Evolutionary conservation across 805 yeast species (phyloP).

Genomic region (Ogataea methylovora): DNA sequence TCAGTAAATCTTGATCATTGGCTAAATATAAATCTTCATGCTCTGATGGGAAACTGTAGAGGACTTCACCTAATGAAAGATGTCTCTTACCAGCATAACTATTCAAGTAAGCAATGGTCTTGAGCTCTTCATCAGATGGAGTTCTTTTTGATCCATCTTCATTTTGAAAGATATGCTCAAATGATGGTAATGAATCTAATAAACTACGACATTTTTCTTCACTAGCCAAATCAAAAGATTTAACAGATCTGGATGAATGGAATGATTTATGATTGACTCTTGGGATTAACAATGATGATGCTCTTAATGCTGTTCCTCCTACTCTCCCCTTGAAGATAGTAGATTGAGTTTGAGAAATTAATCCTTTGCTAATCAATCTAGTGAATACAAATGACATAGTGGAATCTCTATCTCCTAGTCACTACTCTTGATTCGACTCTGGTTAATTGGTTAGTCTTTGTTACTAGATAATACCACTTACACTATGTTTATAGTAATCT

Average conservation of each 20-base stretch:
- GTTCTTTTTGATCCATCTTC: conserved; percentile 69
- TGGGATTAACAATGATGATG: too few relatives aligned
- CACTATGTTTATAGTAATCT: too few relatives aligned
- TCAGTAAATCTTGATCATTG: conserved; percentile 54
- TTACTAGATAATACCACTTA: too few relatives aligned
- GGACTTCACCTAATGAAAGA: conserved; percentile 37
- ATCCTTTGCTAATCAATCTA: too few relatives aligned
- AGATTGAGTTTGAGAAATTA: too few relatives aligned
- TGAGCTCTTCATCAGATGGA: conserved; percentile 64
- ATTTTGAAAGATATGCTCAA: conserved; percentile 61
- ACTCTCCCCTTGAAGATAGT: too few relatives aligned
- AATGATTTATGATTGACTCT: too few relatives aligned
- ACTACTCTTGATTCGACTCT: too few relatives aligned
- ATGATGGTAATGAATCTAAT: conserved; percentile 56
- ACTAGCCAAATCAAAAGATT: conserved; percentile 32
- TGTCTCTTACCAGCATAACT: conserved; percentile 50
- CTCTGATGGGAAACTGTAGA: conserved; percentile 43
- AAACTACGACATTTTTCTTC: conserved; percentile 58
- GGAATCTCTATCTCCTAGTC: too few relatives aligned
- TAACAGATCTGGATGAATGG: conserved; percentile 11
- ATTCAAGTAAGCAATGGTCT: conserved; percentile 65
- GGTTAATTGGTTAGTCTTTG: too few relatives aligned
- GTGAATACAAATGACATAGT: too few relatives aligned
- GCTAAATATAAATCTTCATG: conserved; percentile 44
- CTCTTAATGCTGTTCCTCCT: too few relatives aligned